Base-by-base conservation (phyloP, 169 alveolate genomes). In the Plasmodium malariae region DNA sequence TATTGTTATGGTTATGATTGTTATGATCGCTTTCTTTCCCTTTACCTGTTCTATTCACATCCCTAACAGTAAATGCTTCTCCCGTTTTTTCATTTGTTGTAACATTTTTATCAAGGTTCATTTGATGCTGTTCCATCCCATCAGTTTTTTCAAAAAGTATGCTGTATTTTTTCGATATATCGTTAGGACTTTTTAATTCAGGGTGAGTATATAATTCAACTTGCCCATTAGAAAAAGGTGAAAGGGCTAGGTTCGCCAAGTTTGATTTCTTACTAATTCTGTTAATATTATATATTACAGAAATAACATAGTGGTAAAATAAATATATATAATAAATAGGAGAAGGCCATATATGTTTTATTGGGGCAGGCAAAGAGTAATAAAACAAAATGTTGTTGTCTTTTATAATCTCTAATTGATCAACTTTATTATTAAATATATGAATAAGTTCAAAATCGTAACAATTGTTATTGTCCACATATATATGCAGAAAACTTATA, bases 331-430 rank as follows among this genome's bases (percentile, higher is more conserved):
- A 70, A 70, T 69, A 86, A 6, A 59, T 28, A 19, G 74, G 67
- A 17, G 17, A 12, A 6, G 92, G 92, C 92, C 92, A 86, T 37
- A 86, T 63, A 57, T 86, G 45, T 69, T 86, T 68, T 40, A 86
- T 86, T 14, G 87, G 87, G 7, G 70, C 30, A 2, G 92, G 92
- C 11, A 86, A 49, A 34, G 92, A 70, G 63, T 59, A 86, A 65
- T 86, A 69, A 45, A 17, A 37, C 7, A n/a, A 37, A 45, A 37
- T 69, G 6, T 86, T 57, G n/a, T 69, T 0, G 17, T 62, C 69
- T 37, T 60, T 86, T 24, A 86, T 68, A 45, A 86, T 21, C 57
- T 70, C 70, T 43, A 86, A 11, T 32, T 86, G 30, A 11, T 86
- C 92, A 28, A 86, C 62, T 6, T 62, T 55, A 24, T 30, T 37